These are phyloP conservation scores for Dorcoceras hygrometricum DNA, from an alignment of 257 asterid genomes.

Conservation along the genomic window DNA sequence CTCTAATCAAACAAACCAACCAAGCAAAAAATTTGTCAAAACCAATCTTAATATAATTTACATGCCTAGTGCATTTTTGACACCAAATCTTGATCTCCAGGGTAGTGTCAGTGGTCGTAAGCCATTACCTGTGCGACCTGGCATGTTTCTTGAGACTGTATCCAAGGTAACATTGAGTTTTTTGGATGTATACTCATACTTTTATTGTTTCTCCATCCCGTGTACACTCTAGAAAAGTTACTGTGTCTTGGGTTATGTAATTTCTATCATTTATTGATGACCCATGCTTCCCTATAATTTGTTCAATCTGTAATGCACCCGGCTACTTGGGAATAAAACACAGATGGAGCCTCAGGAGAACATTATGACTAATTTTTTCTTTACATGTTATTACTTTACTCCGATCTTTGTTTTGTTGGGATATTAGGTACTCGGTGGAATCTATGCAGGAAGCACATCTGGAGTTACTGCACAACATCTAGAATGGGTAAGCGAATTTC, in stretches of 20 bases:
- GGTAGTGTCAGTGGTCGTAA: conserved; percentile 71
- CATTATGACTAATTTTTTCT: background rate
- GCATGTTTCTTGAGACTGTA: conserved; percentile 98
- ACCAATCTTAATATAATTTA: conserved; percentile 6
- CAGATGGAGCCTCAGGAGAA: background rate
- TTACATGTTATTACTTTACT: background rate
- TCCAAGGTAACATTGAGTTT: conserved; percentile 64
- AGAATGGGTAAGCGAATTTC: conserved; percentile 64
- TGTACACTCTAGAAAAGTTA: background rate
- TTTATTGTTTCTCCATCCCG: conserved; percentile 7
- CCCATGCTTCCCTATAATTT: background rate
- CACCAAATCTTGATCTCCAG: conserved; percentile 47
- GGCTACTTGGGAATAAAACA: too few relatives aligned
- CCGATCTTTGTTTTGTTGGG: conserved; percentile 26
- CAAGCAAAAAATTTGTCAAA: background rate
- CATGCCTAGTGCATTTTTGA: conserved; percentile 27
- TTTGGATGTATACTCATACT: background rate
- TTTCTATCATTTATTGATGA: background rate
- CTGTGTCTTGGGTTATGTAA: conserved; percentile 1
- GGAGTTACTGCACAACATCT: conserved; percentile 91
- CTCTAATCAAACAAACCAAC: conserved; percentile 4
- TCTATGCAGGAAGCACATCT: conserved; percentile 71
- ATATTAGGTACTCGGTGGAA: conserved; percentile 82
- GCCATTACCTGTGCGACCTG: conserved; percentile 91
- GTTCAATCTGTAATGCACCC: background rate